Percentiles rank a stretch among this genome's conserved stretches.
These are phyloP conservation scores for Beauveria medogensis DNA, from an alignment of 2,329 filamentous ascomycete species.

Conservation along the genomic window DNA sequence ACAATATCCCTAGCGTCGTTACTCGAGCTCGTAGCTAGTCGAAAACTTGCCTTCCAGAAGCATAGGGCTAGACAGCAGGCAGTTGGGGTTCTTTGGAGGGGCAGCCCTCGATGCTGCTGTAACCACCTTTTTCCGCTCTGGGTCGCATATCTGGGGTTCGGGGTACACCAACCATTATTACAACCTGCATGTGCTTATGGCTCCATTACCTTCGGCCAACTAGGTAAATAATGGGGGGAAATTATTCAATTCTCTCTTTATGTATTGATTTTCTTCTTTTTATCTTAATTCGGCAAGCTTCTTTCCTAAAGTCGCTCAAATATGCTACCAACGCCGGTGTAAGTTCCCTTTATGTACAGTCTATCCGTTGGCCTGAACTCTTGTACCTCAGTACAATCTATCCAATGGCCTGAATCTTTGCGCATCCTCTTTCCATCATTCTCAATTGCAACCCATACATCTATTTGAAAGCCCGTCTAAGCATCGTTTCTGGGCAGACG, in stretches of 20 bases:
- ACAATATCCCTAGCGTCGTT: neutral
- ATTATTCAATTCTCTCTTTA: neutral
- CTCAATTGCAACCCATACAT: neutral
- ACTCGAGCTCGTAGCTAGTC: neutral
- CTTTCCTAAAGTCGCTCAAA: neutral
- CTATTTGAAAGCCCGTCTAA: neutral
- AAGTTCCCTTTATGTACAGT: constrained; percentile 9
- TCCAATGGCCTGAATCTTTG: neutral
- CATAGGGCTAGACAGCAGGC: neutral
- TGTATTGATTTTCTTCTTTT: neutral
- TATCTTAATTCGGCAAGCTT: neutral
- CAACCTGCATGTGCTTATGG: neutral
- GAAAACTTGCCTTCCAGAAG: neutral
- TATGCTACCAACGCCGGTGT: constrained; percentile 3
- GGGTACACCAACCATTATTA: constrained; percentile 4
- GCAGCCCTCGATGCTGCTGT: constrained; percentile 4
- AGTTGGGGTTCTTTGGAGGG: neutral
- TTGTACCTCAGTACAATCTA: no score
- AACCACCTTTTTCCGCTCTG: neutral
- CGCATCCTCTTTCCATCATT: neutral
- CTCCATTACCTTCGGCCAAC: neutral
- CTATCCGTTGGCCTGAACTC: neutral
- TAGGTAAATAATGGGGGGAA: neutral
- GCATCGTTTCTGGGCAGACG: constrained; percentile 31
- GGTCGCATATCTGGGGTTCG: neutral